Evolutionary conservation across 495 filamentous ascomycete species (phyloP).

Genomic region (Penicillium dipodomyicola): DNA sequence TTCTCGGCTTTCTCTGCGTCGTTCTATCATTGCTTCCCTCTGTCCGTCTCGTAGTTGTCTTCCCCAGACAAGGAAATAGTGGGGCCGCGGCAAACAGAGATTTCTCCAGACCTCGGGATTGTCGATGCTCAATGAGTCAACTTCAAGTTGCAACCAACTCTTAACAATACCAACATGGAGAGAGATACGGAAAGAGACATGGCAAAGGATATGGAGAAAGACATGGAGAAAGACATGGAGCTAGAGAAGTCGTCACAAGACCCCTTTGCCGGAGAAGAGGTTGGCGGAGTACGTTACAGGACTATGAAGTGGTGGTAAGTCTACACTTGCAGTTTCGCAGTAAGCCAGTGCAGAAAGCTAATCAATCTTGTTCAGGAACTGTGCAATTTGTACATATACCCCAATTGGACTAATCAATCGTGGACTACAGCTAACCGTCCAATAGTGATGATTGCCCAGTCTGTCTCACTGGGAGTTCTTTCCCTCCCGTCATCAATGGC

Average conservation of each 20-base stretch:
- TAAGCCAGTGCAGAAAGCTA: neutral
- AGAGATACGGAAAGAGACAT: neutral
- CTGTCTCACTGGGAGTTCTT: slow-evolving; percentile 60
- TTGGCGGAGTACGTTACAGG: slow-evolving; percentile 1
- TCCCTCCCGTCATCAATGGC: slow-evolving; percentile 60
- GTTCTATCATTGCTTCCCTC: neutral
- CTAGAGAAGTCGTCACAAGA: neutral
- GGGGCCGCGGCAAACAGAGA: slow-evolving; percentile 1
- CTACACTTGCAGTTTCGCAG: neutral
- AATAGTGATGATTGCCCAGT: slow-evolving; percentile 59
- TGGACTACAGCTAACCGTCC: neutral
- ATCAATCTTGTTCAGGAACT: neutral
- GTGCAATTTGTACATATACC: neutral
- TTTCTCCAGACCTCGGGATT: neutral
- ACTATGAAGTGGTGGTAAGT: slow-evolving; percentile 8
- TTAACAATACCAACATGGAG: neutral
- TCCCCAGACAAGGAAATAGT: neutral
- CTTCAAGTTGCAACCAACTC: neutral
- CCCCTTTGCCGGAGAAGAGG: neutral
- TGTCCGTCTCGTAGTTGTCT: neutral
- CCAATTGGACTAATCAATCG: neutral
- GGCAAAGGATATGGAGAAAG: neutral
- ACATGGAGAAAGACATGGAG: neutral
- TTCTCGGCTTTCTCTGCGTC: neutral
- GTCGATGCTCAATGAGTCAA: slow-evolving; percentile 1